Base-by-base conservation (phyloP, 2,329 filamentous ascomycete genomes). In the Talaromyces sp. region DNA sequence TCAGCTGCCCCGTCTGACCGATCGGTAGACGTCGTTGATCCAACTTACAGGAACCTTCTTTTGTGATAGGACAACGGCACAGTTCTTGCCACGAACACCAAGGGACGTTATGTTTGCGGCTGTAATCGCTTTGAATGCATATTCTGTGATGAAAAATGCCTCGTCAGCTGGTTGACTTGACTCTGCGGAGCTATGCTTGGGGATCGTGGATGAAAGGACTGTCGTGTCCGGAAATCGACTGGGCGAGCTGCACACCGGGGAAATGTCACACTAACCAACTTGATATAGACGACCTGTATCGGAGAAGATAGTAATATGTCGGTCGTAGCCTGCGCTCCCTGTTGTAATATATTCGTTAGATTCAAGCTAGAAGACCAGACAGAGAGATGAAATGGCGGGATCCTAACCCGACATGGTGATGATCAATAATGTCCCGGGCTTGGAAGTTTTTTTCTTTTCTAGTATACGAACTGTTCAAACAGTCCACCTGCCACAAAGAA, bases 91-190 rank as follows among this genome's bases (percentile, higher is more conserved):
- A 73, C 91, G 85, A 66, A 99, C 86, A 68, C 94, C 94, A 75
- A 99, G 85, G 62, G 94, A 94, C 82, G 96, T 99, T 80, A 99
- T 97, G 78, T 97, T 97, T 67, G 94, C 94, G 62, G 94, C 93
- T 67, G 94, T 99, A 78, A 99, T 99, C 60, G 94, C 94, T 82
- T 99, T 99, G 87, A 99, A 99, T 69, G 94, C 94, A 93, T 99
- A 99, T 84, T 99, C 94, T 97, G 74, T 35, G 13, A 37, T 45
- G 11, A 9, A 48, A 37, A 25, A 46, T n/a, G 17, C 51, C 19
- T 37, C 35, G 22, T 59, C 21, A 59, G 52, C 52, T 52, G 36
- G 17, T 48, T 52, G 45, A 52, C 22, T 52, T 22, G 55, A 36
- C 25, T 21, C 22, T n/a, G 21, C 28, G 36, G 28, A 43, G 17